Conservation (phyloP, 768 basidiomycete species). For the Hebeloma cylindrosporum region DNA sequence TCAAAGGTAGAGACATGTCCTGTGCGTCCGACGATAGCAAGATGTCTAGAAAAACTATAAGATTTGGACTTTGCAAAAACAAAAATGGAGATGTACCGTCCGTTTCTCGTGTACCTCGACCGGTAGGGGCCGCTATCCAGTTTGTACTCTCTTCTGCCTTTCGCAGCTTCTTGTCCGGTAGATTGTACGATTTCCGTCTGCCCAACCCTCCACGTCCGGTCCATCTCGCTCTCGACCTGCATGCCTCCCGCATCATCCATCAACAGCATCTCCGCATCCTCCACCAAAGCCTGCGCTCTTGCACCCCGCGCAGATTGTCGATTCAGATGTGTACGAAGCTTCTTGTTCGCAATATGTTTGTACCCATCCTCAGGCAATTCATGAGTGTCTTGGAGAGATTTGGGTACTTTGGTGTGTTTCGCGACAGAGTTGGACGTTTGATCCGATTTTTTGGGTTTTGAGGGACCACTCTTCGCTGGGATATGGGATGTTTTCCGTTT, state of each 20-base stretch:
- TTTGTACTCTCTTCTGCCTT: conserved; percentile 73
- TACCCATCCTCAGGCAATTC: conserved; percentile 50
- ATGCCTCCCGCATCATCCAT: conserved; percentile 71
- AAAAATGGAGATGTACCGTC: conserved; percentile 50
- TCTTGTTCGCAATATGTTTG: conserved; percentile 69
- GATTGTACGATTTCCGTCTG: conserved; percentile 74
- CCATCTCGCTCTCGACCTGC: conserved; percentile 75
- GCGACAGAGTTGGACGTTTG: conserved; percentile 58
- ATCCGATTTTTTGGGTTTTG: conserved; percentile 41
- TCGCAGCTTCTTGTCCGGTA: conserved; percentile 73
- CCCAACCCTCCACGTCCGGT: conserved; percentile 84
- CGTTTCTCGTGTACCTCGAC: conserved; percentile 86
- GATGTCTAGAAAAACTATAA: conserved; percentile 50
- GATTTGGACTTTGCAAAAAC: background rate
- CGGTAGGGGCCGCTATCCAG: conserved; percentile 86
- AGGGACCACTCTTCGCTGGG: conserved; percentile 15
- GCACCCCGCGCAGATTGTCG: conserved; percentile 63
- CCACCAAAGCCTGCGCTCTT: conserved; percentile 55
- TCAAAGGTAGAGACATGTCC: conserved; percentile 95
- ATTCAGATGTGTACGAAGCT: conserved; percentile 68
- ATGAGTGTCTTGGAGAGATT: conserved; percentile 58
- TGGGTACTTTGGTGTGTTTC: conserved; percentile 60
- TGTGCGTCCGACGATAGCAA: conserved; percentile 78
- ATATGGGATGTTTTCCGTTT: conserved; percentile 37
- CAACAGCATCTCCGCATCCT: conserved; percentile 74